These are phyloP conservation scores for Protostelium mycophagum DNA, from an alignment of 78 protist species.

Conservation along the genomic window DNA sequence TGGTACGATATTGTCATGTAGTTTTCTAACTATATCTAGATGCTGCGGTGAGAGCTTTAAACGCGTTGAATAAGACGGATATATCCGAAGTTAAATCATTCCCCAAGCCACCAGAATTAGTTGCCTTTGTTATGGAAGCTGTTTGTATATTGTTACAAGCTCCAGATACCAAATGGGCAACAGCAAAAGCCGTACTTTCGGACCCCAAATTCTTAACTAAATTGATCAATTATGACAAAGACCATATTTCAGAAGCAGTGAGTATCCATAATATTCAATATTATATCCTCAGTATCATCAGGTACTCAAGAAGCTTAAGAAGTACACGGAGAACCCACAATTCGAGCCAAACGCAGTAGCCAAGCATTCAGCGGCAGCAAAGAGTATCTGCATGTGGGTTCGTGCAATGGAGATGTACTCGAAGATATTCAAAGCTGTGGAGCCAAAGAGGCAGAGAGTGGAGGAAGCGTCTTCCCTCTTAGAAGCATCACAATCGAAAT, in stretches of 20 bases:
- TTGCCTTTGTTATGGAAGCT: slow-evolving; percentile 27
- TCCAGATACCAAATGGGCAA: slow-evolving; percentile 60
- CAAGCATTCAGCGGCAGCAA: slow-evolving; percentile 50
- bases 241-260: slow-evolving; percentile 43
- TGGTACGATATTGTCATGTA: too few relatives aligned
- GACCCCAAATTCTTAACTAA: slow-evolving; percentile 52
- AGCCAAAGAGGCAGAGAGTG: slow-evolving; percentile 66
- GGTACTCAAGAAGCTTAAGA: slow-evolving; percentile 24
- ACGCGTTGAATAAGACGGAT: slow-evolving; percentile 43
- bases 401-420: slow-evolving; percentile 59
- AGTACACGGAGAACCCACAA: slow-evolving; percentile 11
- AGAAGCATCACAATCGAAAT: slow-evolving; percentile 9
- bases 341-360: slow-evolving; percentile 37
- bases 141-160: slow-evolving; percentile 70
- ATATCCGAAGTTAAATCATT: slow-evolving; percentile 68
- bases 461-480: slow-evolving; percentile 8
- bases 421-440: slow-evolving; percentile 39
- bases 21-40: too few relatives aligned
- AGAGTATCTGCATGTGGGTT: slow-evolving; percentile 68
- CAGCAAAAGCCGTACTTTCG: slow-evolving; percentile 54
- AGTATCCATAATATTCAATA: too few relatives aligned
- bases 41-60: slow-evolving; percentile 66
- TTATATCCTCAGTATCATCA: too few relatives aligned
- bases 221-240: slow-evolving; percentile 57
- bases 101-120: slow-evolving; percentile 71